Evolutionary conservation across 495 filamentous ascomycete species (phyloP), one percentile per base, ranked within the genome.

Genomic region (Chaetomium fimeti): DNA sequence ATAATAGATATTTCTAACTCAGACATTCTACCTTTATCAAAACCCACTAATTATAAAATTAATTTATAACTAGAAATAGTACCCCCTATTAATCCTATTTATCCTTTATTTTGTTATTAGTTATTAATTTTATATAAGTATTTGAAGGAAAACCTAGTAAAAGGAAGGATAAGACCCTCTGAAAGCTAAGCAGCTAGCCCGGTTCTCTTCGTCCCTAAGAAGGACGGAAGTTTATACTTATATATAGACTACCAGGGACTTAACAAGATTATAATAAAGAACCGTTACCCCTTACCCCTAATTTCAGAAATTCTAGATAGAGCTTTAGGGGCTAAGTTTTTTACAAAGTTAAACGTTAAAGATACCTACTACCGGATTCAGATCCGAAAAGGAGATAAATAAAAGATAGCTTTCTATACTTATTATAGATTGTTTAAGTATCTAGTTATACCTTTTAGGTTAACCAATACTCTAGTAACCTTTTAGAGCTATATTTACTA

Each of bases 171-270:
- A 5, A 9, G 22, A 25, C 4, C 12, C 0, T 57, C 55, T 25
- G 1, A 42, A 16, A 57, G 55, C 36, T 9, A 9, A 15, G 13
- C 9, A 16, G 55, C 9, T 2, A 45, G 13, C 4, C 51, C 27
- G 2, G 9, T 54, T 18, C 20, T 57, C 1, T 43, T 42, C 45
- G 22, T 43, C 3, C 32, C 6, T 5, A 54, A 57, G 15, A 57
- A 57, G 11, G 36, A 57, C 22, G 22, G 55, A 43, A 45, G 9
- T 12, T 15, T 43, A 43, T 16, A 18, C 18, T 43, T 57, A 27
- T 57, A 40, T 45, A n/a, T 57, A 16, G 55, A 57, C 13, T 57
- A 57, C 13, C 22, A n/a, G 32, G 38, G 55, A 45, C 55, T 57
- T 28, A 57, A 57, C 18, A 42, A 45, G 55, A 57, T 57, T 28